Conservation (phyloP, 768 basidiomycete genomes). For the Pleurotus tuber-regium region DNA sequence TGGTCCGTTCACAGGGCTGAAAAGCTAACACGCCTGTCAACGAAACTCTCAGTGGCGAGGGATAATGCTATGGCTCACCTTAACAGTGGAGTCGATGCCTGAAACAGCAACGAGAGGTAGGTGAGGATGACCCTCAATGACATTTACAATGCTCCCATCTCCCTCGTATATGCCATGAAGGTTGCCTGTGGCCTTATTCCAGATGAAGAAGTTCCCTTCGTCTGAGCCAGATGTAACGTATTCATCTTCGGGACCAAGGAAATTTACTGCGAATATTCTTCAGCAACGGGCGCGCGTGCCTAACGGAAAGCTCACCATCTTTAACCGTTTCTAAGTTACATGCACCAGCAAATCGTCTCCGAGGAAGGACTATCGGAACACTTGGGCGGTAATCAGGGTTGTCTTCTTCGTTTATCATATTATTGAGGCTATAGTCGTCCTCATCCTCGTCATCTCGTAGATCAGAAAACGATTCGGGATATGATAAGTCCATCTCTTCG, state of each 20-base stretch:
- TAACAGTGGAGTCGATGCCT: conserved; percentile 84
- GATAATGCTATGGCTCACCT: conserved; percentile 41
- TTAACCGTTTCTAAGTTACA: conserved; percentile 84
- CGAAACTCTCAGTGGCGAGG: conserved; percentile 4
- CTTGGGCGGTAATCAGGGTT: conserved; percentile 24
- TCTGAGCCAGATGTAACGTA: conserved; percentile 83
- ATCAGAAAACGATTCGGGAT: conserved; percentile 22
- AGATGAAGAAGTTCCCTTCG: conserved; percentile 85
- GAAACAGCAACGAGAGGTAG: conserved; percentile 82
- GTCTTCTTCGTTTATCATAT: conserved; percentile 21
- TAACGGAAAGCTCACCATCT: conserved; percentile 56
- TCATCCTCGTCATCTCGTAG: conserved; percentile 31
- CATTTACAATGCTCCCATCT: conserved; percentile 79
- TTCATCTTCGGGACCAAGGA: conserved; percentile 76
- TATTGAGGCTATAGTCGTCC: conserved; percentile 29
- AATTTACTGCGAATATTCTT: conserved; percentile 58
- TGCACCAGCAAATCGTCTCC: conserved; percentile 61
- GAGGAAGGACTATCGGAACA: conserved; percentile 61
- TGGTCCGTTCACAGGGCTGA: conserved; percentile 49
- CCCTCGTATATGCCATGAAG: conserved; percentile 83
- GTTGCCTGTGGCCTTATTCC: conserved; percentile 65
- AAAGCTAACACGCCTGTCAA: conserved; percentile 43
- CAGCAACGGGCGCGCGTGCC: conserved; percentile 2
- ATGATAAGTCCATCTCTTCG: not conserved
- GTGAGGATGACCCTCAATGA: conserved; percentile 80